Conservation (phyloP, 352 stramenopile genomes). For the Pythium phragmiticola region DNA sequence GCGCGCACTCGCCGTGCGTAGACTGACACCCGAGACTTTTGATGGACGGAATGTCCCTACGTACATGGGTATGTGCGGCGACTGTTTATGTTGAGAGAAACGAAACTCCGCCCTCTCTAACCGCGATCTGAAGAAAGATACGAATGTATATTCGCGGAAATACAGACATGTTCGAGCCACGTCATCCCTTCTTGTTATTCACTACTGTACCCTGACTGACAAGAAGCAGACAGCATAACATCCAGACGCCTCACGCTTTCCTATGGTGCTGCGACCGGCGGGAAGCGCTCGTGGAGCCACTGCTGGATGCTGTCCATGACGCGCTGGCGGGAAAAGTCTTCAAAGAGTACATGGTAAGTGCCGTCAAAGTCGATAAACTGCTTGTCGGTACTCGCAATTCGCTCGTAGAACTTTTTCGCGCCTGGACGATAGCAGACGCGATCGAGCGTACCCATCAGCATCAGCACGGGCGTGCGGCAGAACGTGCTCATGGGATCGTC, state of each 20-base stretch:
- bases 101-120: no score
- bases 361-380: conserved; percentile 55
- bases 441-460: conserved; percentile 24
- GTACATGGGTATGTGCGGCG: no score
- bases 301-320: conserved; percentile 41
- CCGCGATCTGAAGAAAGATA: no score
- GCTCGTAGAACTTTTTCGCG: conserved; percentile 46
- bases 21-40: no score
- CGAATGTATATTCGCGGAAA: no score
- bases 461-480: conserved; percentile 22
- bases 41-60: no score
- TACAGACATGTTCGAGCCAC: no score
- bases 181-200: no score
- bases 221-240: background rate
- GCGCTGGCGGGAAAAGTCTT: conserved; percentile 57
- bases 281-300: conserved; percentile 51
- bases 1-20: no score
- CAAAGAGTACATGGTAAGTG: conserved; percentile 57
- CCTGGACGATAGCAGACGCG: conserved; percentile 30
- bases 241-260: background rate
- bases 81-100: no score
- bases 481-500: conserved; percentile 19
- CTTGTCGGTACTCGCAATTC: conserved; percentile 55
- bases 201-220: background rate
- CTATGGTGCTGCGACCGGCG: background rate